These are phyloP conservation scores for Ophiostoma tasmaniense DNA, from an alignment of 2,329 filamentous ascomycete species.

Conservation along the genomic window DNA sequence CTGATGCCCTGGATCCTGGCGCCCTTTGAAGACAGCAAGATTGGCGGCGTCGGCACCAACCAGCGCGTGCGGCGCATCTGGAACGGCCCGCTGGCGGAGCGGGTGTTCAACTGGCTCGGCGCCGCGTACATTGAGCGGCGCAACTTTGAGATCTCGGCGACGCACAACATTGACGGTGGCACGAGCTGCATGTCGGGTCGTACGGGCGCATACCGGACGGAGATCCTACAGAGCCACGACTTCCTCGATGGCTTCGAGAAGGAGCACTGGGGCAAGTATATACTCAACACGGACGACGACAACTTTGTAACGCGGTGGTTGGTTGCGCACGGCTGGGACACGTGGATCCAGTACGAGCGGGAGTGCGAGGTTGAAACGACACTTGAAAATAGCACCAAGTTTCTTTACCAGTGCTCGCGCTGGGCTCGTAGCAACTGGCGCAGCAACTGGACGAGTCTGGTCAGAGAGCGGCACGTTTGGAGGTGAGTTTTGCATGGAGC, in stretches of 20 bases:
- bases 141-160: slow-evolving; percentile 95
- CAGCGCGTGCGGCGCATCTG: slow-evolving; percentile 71
- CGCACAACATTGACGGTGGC: slow-evolving; percentile 87
- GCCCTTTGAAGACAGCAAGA: slow-evolving; percentile 74
- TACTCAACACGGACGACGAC: slow-evolving; percentile 92
- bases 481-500: slow-evolving; percentile 52
- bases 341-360: slow-evolving; percentile 86
- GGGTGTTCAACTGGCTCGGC: slow-evolving; percentile 80
- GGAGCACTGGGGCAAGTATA: slow-evolving; percentile 81
- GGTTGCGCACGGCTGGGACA: slow-evolving; percentile 85
- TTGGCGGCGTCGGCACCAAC: slow-evolving; percentile 87
- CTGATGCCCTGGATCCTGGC: slow-evolving; percentile 87
- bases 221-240: slow-evolving; percentile 74
- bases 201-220: slow-evolving; percentile 83
- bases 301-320: slow-evolving; percentile 98
- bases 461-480: slow-evolving; percentile 76
- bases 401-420: slow-evolving; percentile 83
- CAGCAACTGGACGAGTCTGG: slow-evolving; percentile 86
- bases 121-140: slow-evolving; percentile 86
- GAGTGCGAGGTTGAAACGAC: slow-evolving; percentile 91
- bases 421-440: slow-evolving; percentile 98
- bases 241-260: slow-evolving; percentile 87
- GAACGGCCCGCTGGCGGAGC: slow-evolving; percentile 48
- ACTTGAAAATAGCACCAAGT: slow-evolving; percentile 79
- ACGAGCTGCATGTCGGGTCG: slow-evolving; percentile 95